A percentile compares a stretch with the other conserved stretches of the same genome.
Evolutionary conservation across 2,329 filamentous ascomycete genomes (phyloP).

Genomic region (Mycosphaerella sp.): DNA sequence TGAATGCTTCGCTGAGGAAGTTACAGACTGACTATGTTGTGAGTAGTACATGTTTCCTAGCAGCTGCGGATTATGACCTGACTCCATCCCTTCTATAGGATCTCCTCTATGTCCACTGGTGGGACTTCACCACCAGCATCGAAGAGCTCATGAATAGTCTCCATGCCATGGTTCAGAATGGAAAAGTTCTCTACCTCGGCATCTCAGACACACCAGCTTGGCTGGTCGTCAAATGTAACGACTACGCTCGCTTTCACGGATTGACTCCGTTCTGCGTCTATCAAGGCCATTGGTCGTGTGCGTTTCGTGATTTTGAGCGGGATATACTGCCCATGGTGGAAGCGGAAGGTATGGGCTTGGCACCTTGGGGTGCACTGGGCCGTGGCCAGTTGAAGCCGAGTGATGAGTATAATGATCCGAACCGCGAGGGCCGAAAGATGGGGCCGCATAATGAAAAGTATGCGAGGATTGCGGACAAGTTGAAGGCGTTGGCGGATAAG

Average conservation of each 20-base stretch:
- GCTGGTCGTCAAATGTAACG: slow-evolving; percentile 33
- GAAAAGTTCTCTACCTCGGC: slow-evolving; percentile 63
- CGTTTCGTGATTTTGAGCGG: slow-evolving; percentile 38
- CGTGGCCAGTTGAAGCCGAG: slow-evolving; percentile 14
- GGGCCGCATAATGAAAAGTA: slow-evolving; percentile 38
- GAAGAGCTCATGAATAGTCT: slow-evolving; percentile 63
- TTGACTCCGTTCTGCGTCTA: slow-evolving; percentile 40
- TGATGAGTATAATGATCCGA: slow-evolving; percentile 27
- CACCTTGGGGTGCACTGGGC: slow-evolving; percentile 52
- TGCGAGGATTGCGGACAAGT: slow-evolving; percentile 47
- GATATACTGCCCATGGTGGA: slow-evolving; percentile 44
- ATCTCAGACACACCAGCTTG: slow-evolving; percentile 64
- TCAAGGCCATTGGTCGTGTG: slow-evolving; percentile 35
- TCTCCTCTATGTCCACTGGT: slow-evolving; percentile 42
- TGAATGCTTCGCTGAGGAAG: slow-evolving; percentile 38
- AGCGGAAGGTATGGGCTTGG: slow-evolving; percentile 44
- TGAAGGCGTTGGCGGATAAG: slow-evolving; percentile 54
- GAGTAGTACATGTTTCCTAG: no score
- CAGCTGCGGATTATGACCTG: no score
- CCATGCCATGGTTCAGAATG: slow-evolving; percentile 52
- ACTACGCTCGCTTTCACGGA: slow-evolving; percentile 58
- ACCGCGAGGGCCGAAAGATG: slow-evolving; percentile 34
- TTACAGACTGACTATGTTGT: slow-evolving; percentile 59
- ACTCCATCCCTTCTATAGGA: slow-evolving; percentile 36
- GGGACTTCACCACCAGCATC: slow-evolving; percentile 59